Evolutionary conservation across 768 basidiomycete species (phyloP), one percentile per base, ranked within the genome.

Genomic region (Suillus placidus): DNA sequence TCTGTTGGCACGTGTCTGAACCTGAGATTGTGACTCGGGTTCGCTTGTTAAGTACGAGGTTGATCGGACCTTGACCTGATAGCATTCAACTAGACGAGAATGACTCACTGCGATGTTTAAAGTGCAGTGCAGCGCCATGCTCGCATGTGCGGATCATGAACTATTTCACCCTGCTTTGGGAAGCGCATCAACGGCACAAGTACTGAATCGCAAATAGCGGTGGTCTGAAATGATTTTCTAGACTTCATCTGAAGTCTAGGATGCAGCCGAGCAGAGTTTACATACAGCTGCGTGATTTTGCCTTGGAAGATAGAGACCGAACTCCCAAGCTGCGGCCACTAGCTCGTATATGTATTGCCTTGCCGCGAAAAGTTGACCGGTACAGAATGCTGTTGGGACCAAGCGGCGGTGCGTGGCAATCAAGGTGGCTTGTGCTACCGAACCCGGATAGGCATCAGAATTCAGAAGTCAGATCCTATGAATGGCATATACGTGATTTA

Each of bases 191-290:
- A 32, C 38, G 40, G 58, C 58, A 40, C 23, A 40, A 38, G 16
- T 26, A 58, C 32, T 58, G 26, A 52, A 52, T 55, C 16, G 23
- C 23, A 40, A 26, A 58, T 7, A 16, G 26, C 12, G 30, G 40
- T 43, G 40, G 20, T 40, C 58, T 20, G 58, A 60, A 60, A 60
- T 32, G 3, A 42, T 42, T 42, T 60, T 60, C 26, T 40, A 30
- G 40, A 42, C 30, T 30, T 23, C 26, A 32, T 12, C 37, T 60
- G 40, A 60, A 60, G 58, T 12, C 26, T 42, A 60, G 58, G 40
- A 60, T 60, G 58, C 40, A 60, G 10, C 58, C 58, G 58, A 60
- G 58, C 26, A 60, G 18, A 42, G 30, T 60, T 60, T 60, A 60
- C 58, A 60, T 60, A 60, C 58, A 60, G 12, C 35, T 55, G 54